Percentiles rank a stretch among this genome's conserved stretches.
phyloP scores from a whole-genome alignment of 495 filamentous ascomycete genomes.

The Monascus purpureus region DNA sequence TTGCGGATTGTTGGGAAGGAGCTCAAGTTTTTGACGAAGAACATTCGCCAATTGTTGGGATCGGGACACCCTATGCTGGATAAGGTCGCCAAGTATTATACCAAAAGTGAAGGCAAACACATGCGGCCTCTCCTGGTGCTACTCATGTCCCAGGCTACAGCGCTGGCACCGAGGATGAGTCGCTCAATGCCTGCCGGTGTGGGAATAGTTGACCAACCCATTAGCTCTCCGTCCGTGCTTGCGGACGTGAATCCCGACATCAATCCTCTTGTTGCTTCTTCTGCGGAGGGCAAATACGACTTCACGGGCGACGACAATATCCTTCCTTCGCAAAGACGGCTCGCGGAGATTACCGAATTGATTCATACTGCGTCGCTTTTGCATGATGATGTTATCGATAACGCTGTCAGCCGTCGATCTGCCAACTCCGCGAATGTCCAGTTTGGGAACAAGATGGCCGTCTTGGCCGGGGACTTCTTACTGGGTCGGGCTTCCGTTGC shows the following conservation, averaged over 20 bases:
- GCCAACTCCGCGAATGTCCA: constrained; percentile 78
- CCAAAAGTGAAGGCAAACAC: constrained; percentile 92
- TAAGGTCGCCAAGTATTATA: constrained; percentile 95
- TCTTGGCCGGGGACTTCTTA: constrained; percentile 89
- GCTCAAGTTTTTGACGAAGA: constrained; percentile 83
- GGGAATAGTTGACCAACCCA: constrained; percentile 53
- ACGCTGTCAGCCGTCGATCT: constrained; percentile 68
- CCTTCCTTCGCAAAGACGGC: constrained; percentile 77
- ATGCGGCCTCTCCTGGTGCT: constrained; percentile 87
- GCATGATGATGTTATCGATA: constrained; percentile 97
- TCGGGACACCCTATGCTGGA: constrained; percentile 90
- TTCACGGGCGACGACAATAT: constrained; percentile 52
- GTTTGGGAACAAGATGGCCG: constrained; percentile 98
- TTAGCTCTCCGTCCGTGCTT: constrained; percentile 63
- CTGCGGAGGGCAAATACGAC: constrained; percentile 34
- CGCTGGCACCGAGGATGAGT: constrained; percentile 53
- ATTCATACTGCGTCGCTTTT: constrained; percentile 94
- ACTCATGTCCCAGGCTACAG: constrained; percentile 88
- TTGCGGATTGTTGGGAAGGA: constrained; percentile 81
- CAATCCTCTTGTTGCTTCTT: constrained; percentile 33
- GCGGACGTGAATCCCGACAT: constrained; percentile 69
- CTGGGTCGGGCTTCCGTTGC: constrained; percentile 88
- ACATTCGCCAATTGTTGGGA: constrained; percentile 75
- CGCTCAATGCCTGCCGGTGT: constrained; percentile 21
- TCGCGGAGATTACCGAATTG: constrained; percentile 93